Evolutionary conservation across 768 basidiomycete genomes (phyloP), one percentile per base, ranked within the genome.

Genomic region (Tulasnella calospora): DNA sequence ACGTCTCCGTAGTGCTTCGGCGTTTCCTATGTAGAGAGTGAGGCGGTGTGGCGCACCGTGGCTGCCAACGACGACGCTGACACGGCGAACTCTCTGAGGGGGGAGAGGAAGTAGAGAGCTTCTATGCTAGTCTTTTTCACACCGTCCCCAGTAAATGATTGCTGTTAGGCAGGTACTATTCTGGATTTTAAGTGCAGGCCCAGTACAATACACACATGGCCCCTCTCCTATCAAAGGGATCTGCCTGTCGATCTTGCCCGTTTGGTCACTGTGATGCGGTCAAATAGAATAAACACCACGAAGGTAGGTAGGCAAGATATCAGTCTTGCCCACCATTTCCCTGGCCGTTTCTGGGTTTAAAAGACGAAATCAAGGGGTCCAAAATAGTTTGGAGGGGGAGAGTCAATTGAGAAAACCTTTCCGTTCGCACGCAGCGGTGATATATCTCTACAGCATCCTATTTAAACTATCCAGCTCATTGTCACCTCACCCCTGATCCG

Each of bases 301-400:
- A 67, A 35, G 30, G 30, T 6, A 67, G 38, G 27, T 72, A 23
- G 71, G 10, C 6, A 19, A 72, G 36, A 46, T 3, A 36, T 72
- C 13, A 38, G n/a, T 41, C 71, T 72, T 15, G 71, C 71, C 71
- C 71, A 5, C 71, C 71, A 72, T 38, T 72, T 72, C 71, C 36
- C 71, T 2, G 71, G 23, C 71, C 71, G 9, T 72, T 33, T 40
- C 71, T 46, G 33, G 38, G 36, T 71, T 71, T 71, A 61, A 35
- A 71, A 19, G 12, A 36, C 36, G 38, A 44, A 8, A 71, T 44
- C 35, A 36, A 71, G 8, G n/a, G 13, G 71, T 71, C 36, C 10
- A 71, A 35, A 13, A 71, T 71, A 71, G 71, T 71, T 71, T 71
- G 36, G 71, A 44, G 71, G 71, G 36, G n/a, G 71, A 40, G 36